A percentile compares a stretch with the other conserved stretches of the same genome.
Evolutionary conservation across 306 rosid genomes (phyloP).

Genomic region (Ormosia emarginata): DNA sequence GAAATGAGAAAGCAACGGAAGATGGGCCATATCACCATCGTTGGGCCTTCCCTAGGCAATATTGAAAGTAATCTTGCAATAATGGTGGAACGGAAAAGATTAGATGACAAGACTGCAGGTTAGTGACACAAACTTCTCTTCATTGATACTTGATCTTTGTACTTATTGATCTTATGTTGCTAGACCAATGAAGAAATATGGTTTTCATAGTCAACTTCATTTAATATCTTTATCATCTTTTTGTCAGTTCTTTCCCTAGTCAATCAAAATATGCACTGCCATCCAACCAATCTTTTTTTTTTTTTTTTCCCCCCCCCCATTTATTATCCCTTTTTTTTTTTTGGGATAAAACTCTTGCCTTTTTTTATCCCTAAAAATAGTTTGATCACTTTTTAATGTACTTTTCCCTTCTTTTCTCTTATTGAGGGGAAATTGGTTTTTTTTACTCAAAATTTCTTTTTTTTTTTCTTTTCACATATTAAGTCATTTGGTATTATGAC

Average conservation of each 20-base stretch:
- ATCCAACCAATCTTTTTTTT: neutral
- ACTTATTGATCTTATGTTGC: conserved; percentile 28
- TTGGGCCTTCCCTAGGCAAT: conserved; percentile 55
- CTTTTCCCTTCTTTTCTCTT: neutral
- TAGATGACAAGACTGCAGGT: conserved; percentile 45
- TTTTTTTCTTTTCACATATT: neutral
- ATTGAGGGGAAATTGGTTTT: neutral
- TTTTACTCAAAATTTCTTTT: neutral
- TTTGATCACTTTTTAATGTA: neutral
- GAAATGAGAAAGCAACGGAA: conserved; percentile 90
- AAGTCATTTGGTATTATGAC: neutral
- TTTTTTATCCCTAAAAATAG: neutral
- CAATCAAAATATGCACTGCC: neutral
- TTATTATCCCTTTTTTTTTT: neutral
- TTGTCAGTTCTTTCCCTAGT: neutral
- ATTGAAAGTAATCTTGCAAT: conserved; percentile 51
- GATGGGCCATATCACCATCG: conserved; percentile 94
- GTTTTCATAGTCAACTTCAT: neutral
- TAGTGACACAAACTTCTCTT: conserved; percentile 17
- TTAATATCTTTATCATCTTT: neutral
- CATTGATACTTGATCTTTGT: neutral
- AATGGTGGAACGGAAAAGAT: conserved; percentile 39
- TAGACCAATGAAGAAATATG: conserved; percentile 16
- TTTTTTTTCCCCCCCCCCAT: neutral
- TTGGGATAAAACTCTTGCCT: neutral